Conservation (phyloP, 2,329 filamentous ascomycete genomes). For the Beauveria asiatica region DNA sequence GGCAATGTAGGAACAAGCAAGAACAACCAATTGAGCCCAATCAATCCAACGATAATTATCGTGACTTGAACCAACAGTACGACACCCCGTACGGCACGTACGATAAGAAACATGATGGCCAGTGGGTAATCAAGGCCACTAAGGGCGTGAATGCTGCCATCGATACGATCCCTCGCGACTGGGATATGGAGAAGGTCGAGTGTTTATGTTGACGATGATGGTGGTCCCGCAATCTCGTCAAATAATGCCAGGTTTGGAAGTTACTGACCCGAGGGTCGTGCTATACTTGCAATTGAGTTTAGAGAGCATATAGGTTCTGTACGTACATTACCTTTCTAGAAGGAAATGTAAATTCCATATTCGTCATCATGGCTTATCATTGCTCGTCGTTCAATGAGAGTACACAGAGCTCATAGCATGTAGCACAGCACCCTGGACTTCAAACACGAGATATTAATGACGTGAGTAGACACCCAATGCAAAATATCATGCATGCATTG, state of each 20-base stretch:
- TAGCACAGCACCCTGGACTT: not conserved
- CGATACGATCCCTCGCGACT: conserved; percentile 17
- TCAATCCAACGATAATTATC: too few species aligned
- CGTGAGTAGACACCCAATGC: not conserved
- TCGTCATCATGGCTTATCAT: too few species aligned
- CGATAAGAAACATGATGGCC: conserved; percentile 10
- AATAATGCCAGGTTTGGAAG: conserved; percentile 12
- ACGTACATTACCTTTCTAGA: not conserved
- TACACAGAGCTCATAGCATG: not conserved
- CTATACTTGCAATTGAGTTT: not conserved
- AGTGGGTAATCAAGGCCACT: conserved; percentile 19
- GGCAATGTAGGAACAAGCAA: too few species aligned
- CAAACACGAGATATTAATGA: not conserved
- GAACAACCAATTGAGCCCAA: too few species aligned
- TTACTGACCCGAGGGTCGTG: conserved; percentile 19
- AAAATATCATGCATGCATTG: not conserved
- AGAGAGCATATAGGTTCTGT: not conserved
- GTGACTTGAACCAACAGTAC: too few species aligned
- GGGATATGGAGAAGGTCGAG: conserved; percentile 16
- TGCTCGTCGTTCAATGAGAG: not conserved
- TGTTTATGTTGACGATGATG: conserved; percentile 19
- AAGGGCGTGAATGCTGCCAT: conserved; percentile 16
- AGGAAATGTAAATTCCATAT: too few species aligned
- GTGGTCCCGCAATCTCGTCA: conserved; percentile 19
- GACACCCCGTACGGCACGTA: conserved; percentile 16